These are phyloP conservation scores for Zopfia rhizophila DNA, from an alignment of 2,329 filamentous ascomycete genomes.

Conservation along the genomic window DNA sequence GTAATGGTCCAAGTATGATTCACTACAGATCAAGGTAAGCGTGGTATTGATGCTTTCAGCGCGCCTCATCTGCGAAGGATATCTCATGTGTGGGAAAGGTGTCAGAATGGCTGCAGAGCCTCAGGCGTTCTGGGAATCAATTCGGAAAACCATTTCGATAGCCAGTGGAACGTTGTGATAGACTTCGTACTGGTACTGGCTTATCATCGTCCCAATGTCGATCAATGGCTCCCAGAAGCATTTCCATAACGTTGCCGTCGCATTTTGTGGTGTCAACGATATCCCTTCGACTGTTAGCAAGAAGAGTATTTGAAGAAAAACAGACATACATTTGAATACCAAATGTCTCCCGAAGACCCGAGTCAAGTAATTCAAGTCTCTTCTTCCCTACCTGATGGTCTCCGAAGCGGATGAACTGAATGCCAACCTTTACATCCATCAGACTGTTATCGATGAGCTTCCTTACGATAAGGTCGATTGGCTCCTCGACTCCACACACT, in stretches of 20 bases:
- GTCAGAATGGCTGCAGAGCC: too few relatives aligned
- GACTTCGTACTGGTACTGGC: too few relatives aligned
- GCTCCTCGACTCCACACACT: conserved; percentile 6
- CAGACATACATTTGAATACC: conserved; percentile 12
- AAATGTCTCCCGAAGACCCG: conserved; percentile 6
- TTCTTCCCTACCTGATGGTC: conserved; percentile 16
- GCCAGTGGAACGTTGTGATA: too few relatives aligned
- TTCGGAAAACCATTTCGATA: too few relatives aligned
- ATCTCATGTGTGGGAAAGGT: too few relatives aligned
- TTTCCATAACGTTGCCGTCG: conserved; percentile 28
- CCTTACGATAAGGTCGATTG: conserved; percentile 11
- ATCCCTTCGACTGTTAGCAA: conserved; percentile 16
- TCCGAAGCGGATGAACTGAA: conserved; percentile 38
- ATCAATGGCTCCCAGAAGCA: conserved; percentile 29
- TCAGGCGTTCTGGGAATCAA: too few relatives aligned
- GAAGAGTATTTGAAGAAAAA: background rate
- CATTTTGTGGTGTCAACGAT: conserved; percentile 27
- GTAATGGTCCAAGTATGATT: too few relatives aligned
- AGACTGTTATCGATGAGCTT: conserved; percentile 7
- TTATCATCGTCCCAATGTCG: conserved; percentile 17
- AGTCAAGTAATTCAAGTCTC: conserved; percentile 26
- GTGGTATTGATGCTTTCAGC: too few relatives aligned
- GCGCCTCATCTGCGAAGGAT: too few relatives aligned
- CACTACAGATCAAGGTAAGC: too few relatives aligned
- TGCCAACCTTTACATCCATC: conserved; percentile 16